These are phyloP conservation scores for barley (Hordeum vulgare) DNA, from an alignment of 176 grass and related monocot genomes.

Conservation along the genomic window MorexV3_pseudomolecules_assembly NC_058519.1:54693825-54694324, in stretches of 20 bases:
- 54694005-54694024: constrained; percentile 79
- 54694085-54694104: neutral
- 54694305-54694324: neutral
- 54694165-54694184: neutral
- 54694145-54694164: neutral
- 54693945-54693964: constrained; percentile 75
- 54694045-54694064: neutral
- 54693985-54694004: constrained; percentile 98
- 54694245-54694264: neutral
- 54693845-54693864: constrained; percentile 79
- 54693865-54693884: constrained; percentile 67
- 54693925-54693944: constrained; percentile 54
- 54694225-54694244: neutral
- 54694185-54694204: neutral
- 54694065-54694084: neutral
- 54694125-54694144: neutral
- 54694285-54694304: neutral
- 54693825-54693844: constrained; percentile 78
- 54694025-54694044: constrained; percentile 84
- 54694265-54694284: neutral
- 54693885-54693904: constrained; percentile 67
- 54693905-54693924: constrained; percentile 61
- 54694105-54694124: neutral
- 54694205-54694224: neutral
- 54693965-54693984: constrained; percentile 67